Conservation (phyloP, 208 protist genomes). For the Wallacemonas sp. region DNA sequence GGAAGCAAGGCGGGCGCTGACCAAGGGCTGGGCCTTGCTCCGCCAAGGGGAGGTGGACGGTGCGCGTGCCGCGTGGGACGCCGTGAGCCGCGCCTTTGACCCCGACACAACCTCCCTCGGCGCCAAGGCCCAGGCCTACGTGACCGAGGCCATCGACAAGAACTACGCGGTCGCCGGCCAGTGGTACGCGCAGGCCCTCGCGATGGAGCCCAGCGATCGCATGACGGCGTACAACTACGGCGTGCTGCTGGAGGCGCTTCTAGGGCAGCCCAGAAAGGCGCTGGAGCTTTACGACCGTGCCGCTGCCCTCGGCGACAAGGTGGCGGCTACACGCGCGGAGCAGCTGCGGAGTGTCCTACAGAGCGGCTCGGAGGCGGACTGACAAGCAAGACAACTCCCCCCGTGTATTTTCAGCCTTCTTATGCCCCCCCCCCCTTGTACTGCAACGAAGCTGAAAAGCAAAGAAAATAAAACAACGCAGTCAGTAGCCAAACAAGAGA, state of each 20-base stretch:
- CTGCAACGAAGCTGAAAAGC: no score
- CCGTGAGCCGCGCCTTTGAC: constrained; percentile 30
- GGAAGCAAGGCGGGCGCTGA: constrained; percentile 33
- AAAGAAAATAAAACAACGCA: no score
- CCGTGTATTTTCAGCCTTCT: not conserved
- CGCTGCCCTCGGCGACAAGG: constrained; percentile 48
- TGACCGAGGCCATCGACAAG: constrained; percentile 71
- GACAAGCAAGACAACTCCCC: no score
- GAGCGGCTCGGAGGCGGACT: not conserved
- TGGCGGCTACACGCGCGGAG: constrained; percentile 51
- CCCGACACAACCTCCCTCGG: constrained; percentile 43
- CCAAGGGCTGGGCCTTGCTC: constrained; percentile 60
- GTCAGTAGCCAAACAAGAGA: no score
- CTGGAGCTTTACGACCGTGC: constrained; percentile 58
- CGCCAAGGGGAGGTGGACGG: constrained; percentile 51
- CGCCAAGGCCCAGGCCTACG: constrained; percentile 66
- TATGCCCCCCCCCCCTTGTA: not conserved
- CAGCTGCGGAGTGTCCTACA: constrained; percentile 41
- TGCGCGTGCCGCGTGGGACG: constrained; percentile 53
- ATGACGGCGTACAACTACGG: constrained; percentile 87
- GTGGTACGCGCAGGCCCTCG: constrained; percentile 61
- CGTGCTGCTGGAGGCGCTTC: constrained; percentile 72
- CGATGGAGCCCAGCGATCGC: constrained; percentile 65
- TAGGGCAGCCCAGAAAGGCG: constrained; percentile 45
- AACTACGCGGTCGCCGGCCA: constrained; percentile 55